Evolutionary conservation across 305 asterid species (phyloP).

Genomic region (Plantago rigida): DNA sequence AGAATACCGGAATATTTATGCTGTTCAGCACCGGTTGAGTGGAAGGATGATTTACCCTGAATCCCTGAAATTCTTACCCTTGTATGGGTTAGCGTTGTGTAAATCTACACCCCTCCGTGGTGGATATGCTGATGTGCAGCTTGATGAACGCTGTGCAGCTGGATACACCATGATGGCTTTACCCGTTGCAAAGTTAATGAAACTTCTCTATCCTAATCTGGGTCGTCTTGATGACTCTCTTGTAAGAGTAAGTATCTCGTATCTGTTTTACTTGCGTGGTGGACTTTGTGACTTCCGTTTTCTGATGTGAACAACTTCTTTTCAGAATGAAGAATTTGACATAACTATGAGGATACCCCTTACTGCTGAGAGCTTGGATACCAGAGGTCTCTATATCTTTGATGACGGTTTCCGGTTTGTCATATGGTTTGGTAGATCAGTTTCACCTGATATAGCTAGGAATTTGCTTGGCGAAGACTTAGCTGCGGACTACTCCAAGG

Average conservation of each 20-base stretch:
- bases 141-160: conserved; percentile 88
- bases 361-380: conserved; percentile 76
- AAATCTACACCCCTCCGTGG: conserved; percentile 83
- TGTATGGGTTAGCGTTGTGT: conserved; percentile 69
- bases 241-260: conserved; percentile 44
- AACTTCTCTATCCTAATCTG: conserved; percentile 78
- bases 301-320: conserved; percentile 27
- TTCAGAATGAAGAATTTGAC: conserved; percentile 42
- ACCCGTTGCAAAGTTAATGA: conserved; percentile 68
- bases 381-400: conserved; percentile 68
- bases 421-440: conserved; percentile 78
- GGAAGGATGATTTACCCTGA: conserved; percentile 97
- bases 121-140: conserved; percentile 75
- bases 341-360: conserved; percentile 60
- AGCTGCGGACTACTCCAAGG: conserved; percentile 72
- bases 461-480: conserved; percentile 68
- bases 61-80: conserved; percentile 59
- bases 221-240: conserved; percentile 68
- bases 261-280: neutral
- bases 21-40: conserved; percentile 81
- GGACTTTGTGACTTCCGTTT: conserved; percentile 21
- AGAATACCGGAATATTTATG: conserved; percentile 85
- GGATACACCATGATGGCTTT: conserved; percentile 94
- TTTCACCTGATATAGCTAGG: conserved; percentile 67
- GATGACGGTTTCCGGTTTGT: conserved; percentile 89